Percentiles rank a stretch among this genome's conserved stretches.
Conservation (phyloP, 495 filamentous ascomycete species). For the Podospora anserina region DNA sequence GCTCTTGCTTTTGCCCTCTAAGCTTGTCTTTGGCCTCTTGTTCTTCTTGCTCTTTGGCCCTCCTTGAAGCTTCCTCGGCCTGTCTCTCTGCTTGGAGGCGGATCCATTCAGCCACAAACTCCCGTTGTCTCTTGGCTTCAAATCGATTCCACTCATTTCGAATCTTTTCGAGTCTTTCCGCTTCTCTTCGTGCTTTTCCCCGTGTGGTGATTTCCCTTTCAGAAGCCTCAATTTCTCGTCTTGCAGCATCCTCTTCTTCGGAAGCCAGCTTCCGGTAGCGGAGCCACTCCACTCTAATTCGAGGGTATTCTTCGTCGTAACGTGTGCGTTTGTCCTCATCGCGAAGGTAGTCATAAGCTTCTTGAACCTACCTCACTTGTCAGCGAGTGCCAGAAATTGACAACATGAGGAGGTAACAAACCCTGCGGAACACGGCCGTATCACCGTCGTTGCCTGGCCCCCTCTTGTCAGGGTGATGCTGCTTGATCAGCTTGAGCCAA, state of each 20-base stretch:
- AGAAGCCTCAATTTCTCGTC: not conserved
- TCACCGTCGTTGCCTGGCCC: not conserved
- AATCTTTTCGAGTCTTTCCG: not conserved
- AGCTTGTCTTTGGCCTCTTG: not conserved
- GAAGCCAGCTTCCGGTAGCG: constrained; percentile 5
- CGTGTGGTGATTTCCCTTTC: not conserved
- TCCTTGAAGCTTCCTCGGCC: not conserved
- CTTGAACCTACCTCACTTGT: constrained; percentile 2
- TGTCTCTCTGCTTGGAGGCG: not conserved
- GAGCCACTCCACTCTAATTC: not conserved
- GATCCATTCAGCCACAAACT: not conserved
- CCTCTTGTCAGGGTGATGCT: constrained; percentile 13
- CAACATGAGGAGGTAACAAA: not conserved
- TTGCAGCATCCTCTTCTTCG: not conserved
- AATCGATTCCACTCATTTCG: not conserved
- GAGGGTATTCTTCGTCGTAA: constrained; percentile 3
- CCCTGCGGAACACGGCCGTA: constrained; percentile 6
- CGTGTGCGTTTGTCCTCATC: not conserved
- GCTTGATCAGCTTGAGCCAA: constrained; percentile 10
- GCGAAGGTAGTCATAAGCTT: constrained; percentile 8
- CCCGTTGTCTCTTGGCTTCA: not conserved
- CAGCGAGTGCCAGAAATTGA: not conserved
- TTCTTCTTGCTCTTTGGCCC: not conserved
- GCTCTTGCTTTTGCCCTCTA: not conserved
- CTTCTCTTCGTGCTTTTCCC: not conserved